A percentile compares a stretch with the other conserved stretches of the same genome.
These are phyloP conservation scores for Tolypocladium sp. DNA, from an alignment of 2,329 filamentous ascomycete genomes.

Conservation along the genomic window DNA sequence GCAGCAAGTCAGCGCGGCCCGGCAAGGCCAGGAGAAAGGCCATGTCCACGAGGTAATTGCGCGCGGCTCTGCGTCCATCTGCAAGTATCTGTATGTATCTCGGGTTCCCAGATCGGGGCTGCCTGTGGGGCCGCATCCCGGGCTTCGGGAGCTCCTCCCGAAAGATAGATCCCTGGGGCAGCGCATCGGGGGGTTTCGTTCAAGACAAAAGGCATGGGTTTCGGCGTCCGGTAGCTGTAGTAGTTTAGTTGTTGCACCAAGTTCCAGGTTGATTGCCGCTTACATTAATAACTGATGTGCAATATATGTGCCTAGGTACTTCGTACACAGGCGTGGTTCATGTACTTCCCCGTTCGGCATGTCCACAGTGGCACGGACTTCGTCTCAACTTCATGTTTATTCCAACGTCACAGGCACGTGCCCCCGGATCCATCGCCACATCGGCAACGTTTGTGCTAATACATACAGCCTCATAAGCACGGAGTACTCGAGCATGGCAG, in stretches of 20 bases:
- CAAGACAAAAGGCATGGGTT: neutral
- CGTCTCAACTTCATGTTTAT: neutral
- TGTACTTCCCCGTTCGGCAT: neutral
- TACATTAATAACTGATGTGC: neutral
- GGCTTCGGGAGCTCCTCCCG: neutral
- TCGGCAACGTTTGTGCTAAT: neutral
- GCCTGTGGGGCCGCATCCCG: neutral
- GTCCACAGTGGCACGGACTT: neutral
- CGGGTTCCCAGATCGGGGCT: neutral
- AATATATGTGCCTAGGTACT: neutral
- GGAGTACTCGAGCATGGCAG: neutral
- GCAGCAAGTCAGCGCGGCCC: constrained; percentile 30
- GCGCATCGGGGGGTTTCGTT: neutral
- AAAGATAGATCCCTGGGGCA: neutral
- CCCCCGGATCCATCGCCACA: neutral
- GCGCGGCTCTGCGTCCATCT: neutral
- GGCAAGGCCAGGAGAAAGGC: constrained; percentile 46
- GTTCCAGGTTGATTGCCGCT: neutral
- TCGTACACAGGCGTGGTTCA: neutral
- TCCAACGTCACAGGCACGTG: neutral
- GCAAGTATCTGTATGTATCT: neutral
- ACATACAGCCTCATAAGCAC: neutral
- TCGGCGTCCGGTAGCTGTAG: neutral
- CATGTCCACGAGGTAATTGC: constrained; percentile 14
- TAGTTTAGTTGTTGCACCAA: neutral